These are phyloP conservation scores for Boechera retrofracta DNA, from an alignment of 345 rosid species.

Conservation along the genomic window DNA sequence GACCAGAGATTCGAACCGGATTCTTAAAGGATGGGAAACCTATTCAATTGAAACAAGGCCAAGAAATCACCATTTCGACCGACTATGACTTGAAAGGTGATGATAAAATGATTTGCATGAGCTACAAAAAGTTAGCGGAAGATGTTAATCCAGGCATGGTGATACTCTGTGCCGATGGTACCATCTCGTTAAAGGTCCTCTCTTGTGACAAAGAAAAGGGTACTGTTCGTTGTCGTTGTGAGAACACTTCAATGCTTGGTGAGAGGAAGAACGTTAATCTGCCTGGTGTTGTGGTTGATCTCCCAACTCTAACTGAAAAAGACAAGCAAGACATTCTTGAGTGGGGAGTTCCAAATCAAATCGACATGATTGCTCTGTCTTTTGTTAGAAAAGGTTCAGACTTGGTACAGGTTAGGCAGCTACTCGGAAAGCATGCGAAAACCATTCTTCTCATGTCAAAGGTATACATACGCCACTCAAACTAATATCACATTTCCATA, in stretches of 20 bases:
- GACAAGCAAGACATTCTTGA: slow-evolving; percentile 70
- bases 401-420: slow-evolving; percentile 68
- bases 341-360: slow-evolving; percentile 80
- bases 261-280: slow-evolving; percentile 85
- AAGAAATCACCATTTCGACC: slow-evolving; percentile 82
- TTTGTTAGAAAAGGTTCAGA: slow-evolving; percentile 75
- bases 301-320: slow-evolving; percentile 77
- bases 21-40: slow-evolving; percentile 74
- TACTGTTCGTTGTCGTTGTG: slow-evolving; percentile 75
- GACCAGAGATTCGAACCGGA: slow-evolving; percentile 84
- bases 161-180: slow-evolving; percentile 96
- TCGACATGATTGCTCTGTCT: slow-evolving; percentile 80
- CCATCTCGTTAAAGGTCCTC: slow-evolving; percentile 79
- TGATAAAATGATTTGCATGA: slow-evolving; percentile 79
- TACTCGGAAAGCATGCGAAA: slow-evolving; percentile 72
- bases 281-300: slow-evolving; percentile 86
- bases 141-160: slow-evolving; percentile 89
- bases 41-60: slow-evolving; percentile 70
- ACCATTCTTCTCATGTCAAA: slow-evolving; percentile 72
- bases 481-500: neutral
- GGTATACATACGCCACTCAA: slow-evolving; percentile 32
- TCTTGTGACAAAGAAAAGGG: slow-evolving; percentile 68
- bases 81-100: slow-evolving; percentile 81
- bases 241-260: slow-evolving; percentile 70
- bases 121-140: slow-evolving; percentile 81